Base-by-base conservation (phyloP, 768 basidiomycete species). In the Russula ochroleuca region DNA sequence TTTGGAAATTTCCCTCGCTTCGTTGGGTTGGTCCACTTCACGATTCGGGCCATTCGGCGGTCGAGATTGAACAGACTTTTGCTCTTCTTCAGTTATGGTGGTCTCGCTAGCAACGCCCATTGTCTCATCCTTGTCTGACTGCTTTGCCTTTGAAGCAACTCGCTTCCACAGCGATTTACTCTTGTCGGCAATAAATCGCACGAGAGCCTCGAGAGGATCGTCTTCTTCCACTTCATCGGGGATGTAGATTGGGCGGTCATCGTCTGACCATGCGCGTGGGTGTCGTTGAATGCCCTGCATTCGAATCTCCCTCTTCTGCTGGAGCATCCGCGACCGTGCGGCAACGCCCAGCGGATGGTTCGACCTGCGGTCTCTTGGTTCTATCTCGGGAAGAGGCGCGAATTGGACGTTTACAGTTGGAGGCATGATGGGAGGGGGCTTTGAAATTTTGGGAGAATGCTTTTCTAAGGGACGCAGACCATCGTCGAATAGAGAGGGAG, bases 271-370 rank as follows among this genome's bases (percentile, higher is more conserved):
- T 43, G 43, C n/a, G 17, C 56, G 49, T 19, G 60, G 48, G 10
- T 40, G 61, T 53, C 21, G 61, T 17, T 45, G n/a, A n/a, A n/a
- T n/a, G n/a, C n/a, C n/a, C n/a, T n/a, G 35, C n/a, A 37, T 23
- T 17, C 28, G 51, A 33, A 17, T n/a, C 3, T 55, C 47, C 37
- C 70, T 70, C 15, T 71, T 71, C 35, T 71, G 69, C 31, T 70
- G 72, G 31, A 76, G 68, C 68, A 76, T 71, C 25, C 68, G 71
- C n/a, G 73, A 74, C 61, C 76, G 73, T 41, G 75, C 75, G 25
- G 75, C 76, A 57, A 77, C 69, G 45, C 76, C 76, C 54, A 77
- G 71, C 40, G 70, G 74, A 53, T 70, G 67, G 51, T 55, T 68
- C 14, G 70, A 65, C 62, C 69, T 70, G 37, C 74, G 74, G 54